These are phyloP conservation scores for Rhododendron henanense DNA, from an alignment of 148 eudicot genomes.

Conservation along the genomic window DNA sequence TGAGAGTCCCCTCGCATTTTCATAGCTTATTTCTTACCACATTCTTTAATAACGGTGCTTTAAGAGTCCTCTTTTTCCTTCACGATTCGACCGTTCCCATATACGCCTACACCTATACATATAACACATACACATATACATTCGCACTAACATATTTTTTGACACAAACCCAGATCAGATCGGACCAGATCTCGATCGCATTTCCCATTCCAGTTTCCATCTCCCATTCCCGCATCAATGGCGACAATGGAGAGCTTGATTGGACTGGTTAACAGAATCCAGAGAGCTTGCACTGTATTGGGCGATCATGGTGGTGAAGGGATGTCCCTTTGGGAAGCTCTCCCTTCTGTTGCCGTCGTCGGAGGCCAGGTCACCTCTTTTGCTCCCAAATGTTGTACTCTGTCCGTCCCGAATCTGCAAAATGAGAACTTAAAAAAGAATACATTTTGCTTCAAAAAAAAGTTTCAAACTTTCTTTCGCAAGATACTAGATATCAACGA, in stretches of 20 bases:
- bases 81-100: neutral
- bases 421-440: too few species aligned
- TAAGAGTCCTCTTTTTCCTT: neutral
- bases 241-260: conserved; percentile 91
- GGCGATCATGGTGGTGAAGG: conserved; percentile 97
- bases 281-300: conserved; percentile 77
- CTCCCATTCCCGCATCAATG: conserved; percentile 23
- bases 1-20: neutral
- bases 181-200: conserved; percentile 7
- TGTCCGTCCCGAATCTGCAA: too few species aligned
- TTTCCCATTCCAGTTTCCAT: neutral
- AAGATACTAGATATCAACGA: too few species aligned
- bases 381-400: neutral
- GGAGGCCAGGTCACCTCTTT: conserved; percentile 72
- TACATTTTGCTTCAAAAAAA: too few species aligned
- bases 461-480: too few species aligned
- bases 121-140: neutral
- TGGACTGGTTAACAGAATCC: conserved; percentile 79
- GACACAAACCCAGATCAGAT: conserved; percentile 6
- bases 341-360: conserved; percentile 89
- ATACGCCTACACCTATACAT: neutral
- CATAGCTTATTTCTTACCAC: neutral
- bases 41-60: neutral
- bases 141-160: neutral
- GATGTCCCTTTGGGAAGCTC: conserved; percentile 91